Conservation (phyloP, 164 flowering plant genomes). For the Nymphaea thermarum region DNA sequence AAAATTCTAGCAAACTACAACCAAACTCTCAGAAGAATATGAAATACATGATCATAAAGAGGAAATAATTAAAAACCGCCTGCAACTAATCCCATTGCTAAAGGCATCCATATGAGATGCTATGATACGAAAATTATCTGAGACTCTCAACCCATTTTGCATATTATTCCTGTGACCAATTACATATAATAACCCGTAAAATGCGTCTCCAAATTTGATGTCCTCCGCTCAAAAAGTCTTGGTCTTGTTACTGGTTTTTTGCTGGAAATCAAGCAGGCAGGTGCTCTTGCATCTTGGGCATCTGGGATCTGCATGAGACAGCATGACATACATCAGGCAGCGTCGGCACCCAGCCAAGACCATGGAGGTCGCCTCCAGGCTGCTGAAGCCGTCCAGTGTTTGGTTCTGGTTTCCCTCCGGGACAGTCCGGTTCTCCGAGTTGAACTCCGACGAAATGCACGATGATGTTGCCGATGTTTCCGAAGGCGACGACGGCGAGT, state of each 20-base stretch:
- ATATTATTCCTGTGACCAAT: not conserved
- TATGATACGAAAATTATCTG: not conserved
- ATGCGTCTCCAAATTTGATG: too few species aligned
- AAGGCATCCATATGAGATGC: not conserved
- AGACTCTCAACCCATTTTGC: not conserved
- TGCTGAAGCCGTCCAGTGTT: slow-evolving; percentile 18
- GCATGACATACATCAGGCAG: slow-evolving; percentile 86
- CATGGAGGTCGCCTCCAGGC: slow-evolving; percentile 70
- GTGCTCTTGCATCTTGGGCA: slow-evolving; percentile 86
- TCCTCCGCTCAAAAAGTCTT: not conserved
- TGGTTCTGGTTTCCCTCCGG: not conserved
- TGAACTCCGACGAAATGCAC: slow-evolving; percentile 68
- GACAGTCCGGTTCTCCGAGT: slow-evolving; percentile 9
- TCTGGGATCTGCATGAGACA: slow-evolving; percentile 56
- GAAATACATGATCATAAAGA: too few species aligned
- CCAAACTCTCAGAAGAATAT: too few species aligned
- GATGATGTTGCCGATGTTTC: slow-evolving; percentile 63
- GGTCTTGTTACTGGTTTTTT: not conserved
- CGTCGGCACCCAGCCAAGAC: slow-evolving; percentile 71
- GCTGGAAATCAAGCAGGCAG: slow-evolving; percentile 27
- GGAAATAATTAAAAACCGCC: not conserved
- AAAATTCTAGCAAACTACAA: too few species aligned
- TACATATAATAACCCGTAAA: not conserved
- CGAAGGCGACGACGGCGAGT: slow-evolving; percentile 12
- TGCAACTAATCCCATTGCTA: not conserved